Conservation (phyloP, 495 filamentous ascomycete genomes). For the Entonaema liquescens region DNA sequence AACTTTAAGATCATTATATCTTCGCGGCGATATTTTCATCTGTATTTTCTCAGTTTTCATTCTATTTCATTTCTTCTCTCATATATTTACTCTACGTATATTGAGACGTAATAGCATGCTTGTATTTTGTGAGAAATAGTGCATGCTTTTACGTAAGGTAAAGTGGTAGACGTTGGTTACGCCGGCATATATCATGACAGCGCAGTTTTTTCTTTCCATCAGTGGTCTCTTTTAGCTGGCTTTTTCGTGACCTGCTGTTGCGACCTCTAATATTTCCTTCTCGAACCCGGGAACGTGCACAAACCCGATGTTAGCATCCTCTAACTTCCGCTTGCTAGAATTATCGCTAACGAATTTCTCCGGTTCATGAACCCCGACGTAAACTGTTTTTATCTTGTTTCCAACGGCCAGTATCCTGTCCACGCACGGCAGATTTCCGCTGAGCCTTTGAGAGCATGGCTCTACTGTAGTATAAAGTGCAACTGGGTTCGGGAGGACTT, state of each 20-base stretch:
- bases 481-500: conserved; percentile 63
- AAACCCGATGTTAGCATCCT: conserved; percentile 77
- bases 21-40: not conserved
- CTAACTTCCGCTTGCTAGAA: conserved; percentile 73
- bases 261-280: conserved; percentile 79
- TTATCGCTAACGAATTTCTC: conserved; percentile 86
- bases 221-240: not conserved
- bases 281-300: conserved; percentile 79
- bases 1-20: not conserved
- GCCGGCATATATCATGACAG: not conserved
- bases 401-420: conserved; percentile 77
- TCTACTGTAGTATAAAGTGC: conserved; percentile 94
- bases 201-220: not conserved
- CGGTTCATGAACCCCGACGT: conserved; percentile 88
- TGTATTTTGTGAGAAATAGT: not conserved
- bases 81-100: no score
- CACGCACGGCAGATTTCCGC: conserved; percentile 83
- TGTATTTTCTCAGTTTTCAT: not conserved
- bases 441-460: conserved; percentile 83
- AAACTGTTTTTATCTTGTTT: conserved; percentile 75
- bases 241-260: conserved; percentile 79
- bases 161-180: not conserved
- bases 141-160: not conserved
- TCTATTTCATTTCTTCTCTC: not conserved
- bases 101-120: not conserved